These are phyloP conservation scores for Oxyria digyna DNA, from an alignment of 148 eudicot genomes.

Conservation along the genomic window DNA sequence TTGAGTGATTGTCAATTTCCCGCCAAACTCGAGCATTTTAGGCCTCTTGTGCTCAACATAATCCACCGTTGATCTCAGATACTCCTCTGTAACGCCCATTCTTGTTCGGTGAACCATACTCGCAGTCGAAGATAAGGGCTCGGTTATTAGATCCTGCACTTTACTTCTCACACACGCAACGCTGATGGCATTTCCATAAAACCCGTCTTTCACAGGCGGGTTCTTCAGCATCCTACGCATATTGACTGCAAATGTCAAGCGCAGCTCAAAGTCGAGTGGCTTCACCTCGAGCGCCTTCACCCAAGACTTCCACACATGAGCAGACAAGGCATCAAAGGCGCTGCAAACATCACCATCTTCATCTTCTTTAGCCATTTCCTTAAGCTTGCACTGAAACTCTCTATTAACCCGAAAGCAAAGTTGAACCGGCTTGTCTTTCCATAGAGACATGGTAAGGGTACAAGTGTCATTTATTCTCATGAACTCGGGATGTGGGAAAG, in stretches of 20 bases:
- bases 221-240: conserved; percentile 51
- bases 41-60: conserved; percentile 62
- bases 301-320: conserved; percentile 96
- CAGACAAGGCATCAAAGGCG: conserved; percentile 87
- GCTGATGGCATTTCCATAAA: conserved; percentile 76
- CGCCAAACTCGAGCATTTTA: conserved; percentile 69
- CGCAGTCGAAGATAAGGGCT: conserved; percentile 25
- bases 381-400: conserved; percentile 44
- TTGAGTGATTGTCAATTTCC: conserved; percentile 79
- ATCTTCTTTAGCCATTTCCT: conserved; percentile 26
- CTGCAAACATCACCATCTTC: conserved; percentile 19
- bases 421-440: conserved; percentile 60
- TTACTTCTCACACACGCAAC: conserved; percentile 63
- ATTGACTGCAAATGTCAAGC: conserved; percentile 81
- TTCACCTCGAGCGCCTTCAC: conserved; percentile 66
- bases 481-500: conserved; percentile 62
- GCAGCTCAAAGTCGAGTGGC: conserved; percentile 50
- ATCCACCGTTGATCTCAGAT: conserved; percentile 69
- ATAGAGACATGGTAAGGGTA: conserved; percentile 35
- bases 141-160: conserved; percentile 30
- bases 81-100: conserved; percentile 51
- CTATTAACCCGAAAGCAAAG: conserved; percentile 51
- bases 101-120: conserved; percentile 54
- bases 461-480: conserved; percentile 51
- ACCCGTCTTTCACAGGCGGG: conserved; percentile 52